These are phyloP conservation scores for Kazachstania kunashirensis DNA, from an alignment of 805 yeast species.

Conservation along the genomic window DNA sequence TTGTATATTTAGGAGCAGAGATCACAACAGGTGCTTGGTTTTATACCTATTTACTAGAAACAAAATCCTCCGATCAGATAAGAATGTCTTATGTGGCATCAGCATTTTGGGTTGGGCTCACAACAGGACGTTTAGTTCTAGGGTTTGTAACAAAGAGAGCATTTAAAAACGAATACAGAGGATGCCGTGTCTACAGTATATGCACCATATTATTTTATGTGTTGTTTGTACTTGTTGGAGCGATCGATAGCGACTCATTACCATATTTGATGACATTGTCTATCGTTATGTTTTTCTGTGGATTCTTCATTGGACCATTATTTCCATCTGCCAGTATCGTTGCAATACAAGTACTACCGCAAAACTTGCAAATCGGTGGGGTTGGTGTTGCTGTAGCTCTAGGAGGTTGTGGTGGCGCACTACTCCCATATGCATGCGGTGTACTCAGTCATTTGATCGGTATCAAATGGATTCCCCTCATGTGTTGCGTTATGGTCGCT, in stretches of 20 bases:
- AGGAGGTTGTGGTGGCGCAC: constrained; percentile 80
- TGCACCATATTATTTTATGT: constrained; percentile 30
- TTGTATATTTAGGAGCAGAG: constrained; percentile 62
- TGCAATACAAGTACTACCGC: constrained; percentile 53
- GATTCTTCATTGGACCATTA: constrained; percentile 57
- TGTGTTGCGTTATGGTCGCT: constrained; percentile 19
- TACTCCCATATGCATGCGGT: constrained; percentile 60
- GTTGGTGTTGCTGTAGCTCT: constrained; percentile 68
- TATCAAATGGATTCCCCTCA: constrained; percentile 20
- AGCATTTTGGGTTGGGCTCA: constrained; percentile 64
- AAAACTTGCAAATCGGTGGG: constrained; percentile 49
- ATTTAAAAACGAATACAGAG: constrained; percentile 38
- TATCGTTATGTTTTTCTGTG: constrained; percentile 36
- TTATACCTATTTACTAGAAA: constrained; percentile 49
- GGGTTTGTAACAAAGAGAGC: constrained; percentile 44
- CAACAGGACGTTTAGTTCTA: constrained; percentile 50
- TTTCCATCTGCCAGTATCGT: constrained; percentile 67
- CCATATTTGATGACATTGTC: constrained; percentile 17
- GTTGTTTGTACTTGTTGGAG: constrained; percentile 20
- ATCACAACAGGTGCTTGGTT: constrained; percentile 65
- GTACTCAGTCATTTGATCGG: constrained; percentile 21
- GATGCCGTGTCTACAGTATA: constrained; percentile 28
- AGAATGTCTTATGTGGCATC: constrained; percentile 55
- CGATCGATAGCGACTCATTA: constrained; percentile 8
- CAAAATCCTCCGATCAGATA: constrained; percentile 39